phyloP scores from a whole-genome alignment of 768 basidiomycete species.

The Hygrophorus russula region DNA sequence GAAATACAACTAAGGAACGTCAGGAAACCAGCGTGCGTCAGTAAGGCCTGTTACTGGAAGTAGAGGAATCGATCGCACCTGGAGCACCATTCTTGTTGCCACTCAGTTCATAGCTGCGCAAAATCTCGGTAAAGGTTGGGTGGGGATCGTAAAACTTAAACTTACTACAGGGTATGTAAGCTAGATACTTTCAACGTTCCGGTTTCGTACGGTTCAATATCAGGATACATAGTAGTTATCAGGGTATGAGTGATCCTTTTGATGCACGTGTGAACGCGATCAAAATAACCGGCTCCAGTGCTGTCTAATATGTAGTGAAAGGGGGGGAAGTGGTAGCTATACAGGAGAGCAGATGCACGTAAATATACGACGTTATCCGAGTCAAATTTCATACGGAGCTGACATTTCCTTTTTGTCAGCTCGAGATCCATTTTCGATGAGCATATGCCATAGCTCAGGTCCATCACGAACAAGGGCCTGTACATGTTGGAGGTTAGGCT shows the following conservation, averaged over 20 bases:
- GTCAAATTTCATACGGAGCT: not conserved
- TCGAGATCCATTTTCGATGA: conserved; percentile 18
- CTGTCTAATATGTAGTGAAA: too few relatives aligned
- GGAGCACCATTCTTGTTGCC: conserved; percentile 71
- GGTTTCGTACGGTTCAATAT: conserved; percentile 51
- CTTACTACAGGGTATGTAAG: conserved; percentile 66
- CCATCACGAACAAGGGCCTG: conserved; percentile 72
- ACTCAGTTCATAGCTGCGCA: conserved; percentile 63
- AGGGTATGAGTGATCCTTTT: too few relatives aligned
- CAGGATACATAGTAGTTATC: conserved; percentile 50
- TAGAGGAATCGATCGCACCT: conserved; percentile 28
- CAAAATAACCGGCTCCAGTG: too few relatives aligned
- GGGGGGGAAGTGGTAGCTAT: too few relatives aligned
- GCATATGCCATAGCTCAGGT: conserved; percentile 62
- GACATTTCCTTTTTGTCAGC: conserved; percentile 21
- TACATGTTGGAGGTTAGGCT: not conserved
- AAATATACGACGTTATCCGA: too few relatives aligned
- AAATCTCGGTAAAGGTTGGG: not conserved
- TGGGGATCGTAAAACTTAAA: not conserved
- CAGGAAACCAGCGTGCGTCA: not conserved
- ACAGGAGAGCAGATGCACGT: too few relatives aligned
- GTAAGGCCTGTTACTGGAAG: conserved; percentile 1
- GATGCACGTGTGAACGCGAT: too few relatives aligned
- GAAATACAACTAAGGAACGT: conserved; percentile 53
- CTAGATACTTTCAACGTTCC: conserved; percentile 63